Evolutionary conservation across 2,329 filamentous ascomycete genomes (phyloP).

Genomic region (Escovopsis weberi): DNA sequence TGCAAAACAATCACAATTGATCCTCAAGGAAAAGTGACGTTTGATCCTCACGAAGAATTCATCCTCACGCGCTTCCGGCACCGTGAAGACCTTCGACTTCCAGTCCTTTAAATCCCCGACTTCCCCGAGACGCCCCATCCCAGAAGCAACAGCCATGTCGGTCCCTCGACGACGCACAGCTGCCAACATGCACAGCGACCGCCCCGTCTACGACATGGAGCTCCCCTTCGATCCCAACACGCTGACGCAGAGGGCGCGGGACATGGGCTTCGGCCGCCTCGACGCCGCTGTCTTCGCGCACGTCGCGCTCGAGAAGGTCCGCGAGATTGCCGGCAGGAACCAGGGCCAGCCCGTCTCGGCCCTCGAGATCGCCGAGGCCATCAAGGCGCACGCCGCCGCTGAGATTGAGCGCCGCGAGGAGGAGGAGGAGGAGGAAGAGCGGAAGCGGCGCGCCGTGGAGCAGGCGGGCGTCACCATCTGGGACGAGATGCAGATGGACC

Average conservation of each 20-base stretch:
- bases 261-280: conserved; percentile 8
- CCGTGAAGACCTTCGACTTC: background rate
- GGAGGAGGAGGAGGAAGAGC: background rate
- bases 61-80: too few species aligned
- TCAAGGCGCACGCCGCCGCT: conserved; percentile 9
- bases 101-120: background rate
- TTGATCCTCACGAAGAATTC: too few species aligned
- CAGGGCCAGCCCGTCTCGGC: conserved; percentile 6
- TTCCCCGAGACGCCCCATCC: background rate
- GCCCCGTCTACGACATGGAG: conserved; percentile 7
- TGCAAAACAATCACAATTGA: too few species aligned
- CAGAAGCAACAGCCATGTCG: conserved; percentile 3
- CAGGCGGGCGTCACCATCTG: conserved; percentile 1
- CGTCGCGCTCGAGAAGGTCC: conserved; percentile 10
- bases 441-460: background rate
- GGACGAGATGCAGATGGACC: background rate
- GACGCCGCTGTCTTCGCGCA: conserved; percentile 11
- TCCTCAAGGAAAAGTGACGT: too few species aligned
- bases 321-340: conserved; percentile 5
- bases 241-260: conserved; percentile 8
- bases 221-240: conserved; percentile 8
- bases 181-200: background rate
- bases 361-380: conserved; percentile 9
- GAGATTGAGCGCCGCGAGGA: conserved; percentile 7
- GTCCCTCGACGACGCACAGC: conserved; percentile 1